A percentile compares a stretch with the other conserved stretches of the same genome.
phyloP scores from a whole-genome alignment of 2,329 filamentous ascomycete genomes.

The Penicillium italicum region DNA sequence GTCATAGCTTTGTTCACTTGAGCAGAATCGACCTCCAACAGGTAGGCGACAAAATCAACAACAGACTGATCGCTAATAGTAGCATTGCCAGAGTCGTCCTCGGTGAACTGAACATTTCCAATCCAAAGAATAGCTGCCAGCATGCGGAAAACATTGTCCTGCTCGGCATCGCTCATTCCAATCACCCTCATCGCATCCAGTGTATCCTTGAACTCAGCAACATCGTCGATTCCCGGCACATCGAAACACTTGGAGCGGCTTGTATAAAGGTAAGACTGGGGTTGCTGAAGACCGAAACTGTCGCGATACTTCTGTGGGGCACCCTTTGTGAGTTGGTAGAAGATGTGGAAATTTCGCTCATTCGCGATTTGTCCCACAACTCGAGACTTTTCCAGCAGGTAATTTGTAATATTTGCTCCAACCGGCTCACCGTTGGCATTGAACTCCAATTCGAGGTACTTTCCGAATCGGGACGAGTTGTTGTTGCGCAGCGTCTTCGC shows the following conservation, averaged over 20 bases:
- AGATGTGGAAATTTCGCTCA: conserved; percentile 98
- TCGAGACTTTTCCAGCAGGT: conserved; percentile 89
- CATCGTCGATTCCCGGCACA: conserved; percentile 89
- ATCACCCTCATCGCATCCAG: conserved; percentile 93
- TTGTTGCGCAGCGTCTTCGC: conserved; percentile 98
- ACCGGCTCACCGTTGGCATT: conserved; percentile 87
- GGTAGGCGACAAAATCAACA: conserved; percentile 89
- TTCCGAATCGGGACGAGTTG: conserved; percentile 97
- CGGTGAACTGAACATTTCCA: conserved; percentile 85
- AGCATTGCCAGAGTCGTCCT: conserved; percentile 87
- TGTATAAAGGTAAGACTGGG: conserved; percentile 89
- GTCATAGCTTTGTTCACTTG: conserved; percentile 85
- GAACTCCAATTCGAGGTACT: conserved; percentile 97
- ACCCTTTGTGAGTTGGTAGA: conserved; percentile 97
- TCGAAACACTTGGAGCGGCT: conserved; percentile 92
- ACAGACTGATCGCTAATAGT: conserved; percentile 84
- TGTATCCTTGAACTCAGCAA: conserved; percentile 84
- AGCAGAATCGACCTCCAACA: conserved; percentile 79
- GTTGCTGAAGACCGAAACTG: conserved; percentile 84
- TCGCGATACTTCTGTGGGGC: conserved; percentile 83
- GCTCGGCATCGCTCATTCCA: conserved; percentile 79
- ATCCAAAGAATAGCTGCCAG: conserved; percentile 88
- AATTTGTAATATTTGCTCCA: conserved; percentile 97
- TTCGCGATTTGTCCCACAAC: conserved; percentile 93
- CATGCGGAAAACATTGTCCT: conserved; percentile 96